Percentiles rank a stretch among this genome's conserved stretches.
These are phyloP conservation scores for Hypholoma fasciculare DNA, from an alignment of 768 basidiomycete genomes.

Conservation along the genomic window DNA sequence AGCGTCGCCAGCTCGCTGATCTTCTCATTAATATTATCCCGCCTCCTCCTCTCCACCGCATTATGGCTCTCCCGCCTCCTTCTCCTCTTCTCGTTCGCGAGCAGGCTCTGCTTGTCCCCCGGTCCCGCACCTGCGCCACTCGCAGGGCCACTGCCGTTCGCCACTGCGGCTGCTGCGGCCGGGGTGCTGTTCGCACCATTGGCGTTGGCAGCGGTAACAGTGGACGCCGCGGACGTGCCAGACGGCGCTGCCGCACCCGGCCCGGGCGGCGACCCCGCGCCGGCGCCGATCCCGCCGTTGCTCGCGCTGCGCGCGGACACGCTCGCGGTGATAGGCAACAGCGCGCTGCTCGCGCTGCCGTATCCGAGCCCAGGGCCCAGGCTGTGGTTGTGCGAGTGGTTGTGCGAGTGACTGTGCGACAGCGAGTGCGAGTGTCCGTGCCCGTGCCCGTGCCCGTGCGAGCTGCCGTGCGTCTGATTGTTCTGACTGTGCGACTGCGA, in stretches of 20 bases:
- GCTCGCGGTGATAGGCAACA: constrained; percentile 8
- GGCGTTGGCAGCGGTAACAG: not conserved
- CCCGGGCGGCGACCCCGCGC: not conserved
- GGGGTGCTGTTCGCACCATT: not conserved
- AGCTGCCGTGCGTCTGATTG: too few relatives aligned
- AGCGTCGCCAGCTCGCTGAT: constrained; percentile 88
- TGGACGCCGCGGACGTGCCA: not conserved
- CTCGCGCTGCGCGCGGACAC: constrained; percentile 5
- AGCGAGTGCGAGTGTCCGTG: not conserved
- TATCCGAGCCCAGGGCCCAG: too few relatives aligned
- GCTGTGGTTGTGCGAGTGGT: too few relatives aligned
- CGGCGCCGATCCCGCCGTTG: constrained; percentile 7
- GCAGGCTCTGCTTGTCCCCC: constrained; percentile 50
- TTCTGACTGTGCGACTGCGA: constrained; percentile 19
- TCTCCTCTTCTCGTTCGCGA: constrained; percentile 82
- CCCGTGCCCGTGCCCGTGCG: not conserved
- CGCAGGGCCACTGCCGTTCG: not conserved
- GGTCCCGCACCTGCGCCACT: not conserved
- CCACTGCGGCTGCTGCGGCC: not conserved
- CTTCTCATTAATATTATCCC: constrained; percentile 96
- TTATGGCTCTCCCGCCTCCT: constrained; percentile 87
- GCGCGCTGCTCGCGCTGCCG: not conserved
- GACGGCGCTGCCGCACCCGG: not conserved
- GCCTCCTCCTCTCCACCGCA: constrained; percentile 81
- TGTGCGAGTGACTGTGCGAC: not conserved